Evolutionary conservation across 2,329 filamentous ascomycete genomes (phyloP), one percentile per base, ranked within the genome.

Genomic region (Stromatinia cepivora): DNA sequence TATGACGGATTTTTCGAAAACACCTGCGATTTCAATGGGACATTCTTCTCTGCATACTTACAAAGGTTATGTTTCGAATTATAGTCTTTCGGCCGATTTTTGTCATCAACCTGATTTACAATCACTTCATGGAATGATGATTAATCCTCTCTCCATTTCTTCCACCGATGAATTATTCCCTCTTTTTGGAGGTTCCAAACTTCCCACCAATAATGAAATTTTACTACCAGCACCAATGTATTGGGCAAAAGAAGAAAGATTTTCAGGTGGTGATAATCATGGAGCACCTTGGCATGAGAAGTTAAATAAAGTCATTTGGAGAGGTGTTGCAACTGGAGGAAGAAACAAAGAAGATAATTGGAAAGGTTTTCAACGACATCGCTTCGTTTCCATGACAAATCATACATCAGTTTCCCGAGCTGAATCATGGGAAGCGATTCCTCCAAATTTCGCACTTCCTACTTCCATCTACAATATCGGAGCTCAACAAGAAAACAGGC

Each of bases 181-280:
- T 10, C 79, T 90, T 48, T 89, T 90, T 73, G 83, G 86, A 53
- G 87, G 87, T 70, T 88, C 84, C 71, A 89, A 90, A 75, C 82
- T 88, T 28, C 83, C 83, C 22, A 82, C 86, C 67, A 89, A 89
- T 75, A 88, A 87, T 72, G 87, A 90, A 74, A 88, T 89, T 69
- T 80, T 89, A 54, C 86, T 89, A 70, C 87, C 87, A 0, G 86
- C 86, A 4, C 86, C 85, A 72, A 88, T 88, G 85, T 90, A 91
- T 76, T 85, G 88, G 73, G 83, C 83, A 76, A 79, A 84, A 13
- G 85, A 89, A 72, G 81, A 83, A n/a, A 83, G 85, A 58, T 90
- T 89, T 77, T 84, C 84, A 3, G 88, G 88, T 63, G 84, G 85
- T 61, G 78, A 81, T 31, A 78, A 81, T n/a, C 85, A 86, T 70